Evolutionary conservation across 768 basidiomycete genomes (phyloP).

Genomic region (Auriscalpium microsporum): DNA sequence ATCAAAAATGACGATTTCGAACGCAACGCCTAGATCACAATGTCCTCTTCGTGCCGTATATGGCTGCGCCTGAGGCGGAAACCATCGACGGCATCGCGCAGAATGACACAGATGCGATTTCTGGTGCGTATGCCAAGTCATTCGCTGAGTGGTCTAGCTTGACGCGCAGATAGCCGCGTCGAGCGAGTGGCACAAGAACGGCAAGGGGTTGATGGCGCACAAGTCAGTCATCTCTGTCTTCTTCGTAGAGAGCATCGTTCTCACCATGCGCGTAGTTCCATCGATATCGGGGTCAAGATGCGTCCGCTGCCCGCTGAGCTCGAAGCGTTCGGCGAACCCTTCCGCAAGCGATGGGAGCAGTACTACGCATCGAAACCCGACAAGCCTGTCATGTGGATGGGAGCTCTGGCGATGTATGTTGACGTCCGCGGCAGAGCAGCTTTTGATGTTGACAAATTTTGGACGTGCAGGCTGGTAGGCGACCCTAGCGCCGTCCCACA

Average conservation of each 20-base stretch:
- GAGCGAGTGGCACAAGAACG: slow-evolving; percentile 28
- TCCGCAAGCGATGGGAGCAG: slow-evolving; percentile 38
- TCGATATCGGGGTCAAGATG: slow-evolving; percentile 49
- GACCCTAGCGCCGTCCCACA: slow-evolving; percentile 6
- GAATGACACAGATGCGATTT: slow-evolving; percentile 8
- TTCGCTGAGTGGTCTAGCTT: not conserved
- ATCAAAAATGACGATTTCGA: not conserved
- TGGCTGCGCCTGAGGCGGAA: slow-evolving; percentile 7
- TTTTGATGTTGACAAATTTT: not conserved
- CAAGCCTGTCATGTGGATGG: slow-evolving; percentile 44
- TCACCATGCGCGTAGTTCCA: not conserved
- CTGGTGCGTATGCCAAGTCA: not conserved
- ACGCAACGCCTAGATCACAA: slow-evolving; percentile 5
- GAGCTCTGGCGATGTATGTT: slow-evolving; percentile 34
- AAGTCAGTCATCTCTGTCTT: slow-evolving; percentile 25
- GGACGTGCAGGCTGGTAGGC: slow-evolving; percentile 8
- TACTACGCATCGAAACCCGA: slow-evolving; percentile 45
- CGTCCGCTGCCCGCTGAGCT: slow-evolving; percentile 44
- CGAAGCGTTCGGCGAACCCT: slow-evolving; percentile 38
- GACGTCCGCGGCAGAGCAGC: not conserved
- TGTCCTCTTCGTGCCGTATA: slow-evolving; percentile 8
- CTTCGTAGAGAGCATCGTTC: no score
- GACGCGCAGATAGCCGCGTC: slow-evolving; percentile 21
- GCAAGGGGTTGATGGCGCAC: slow-evolving; percentile 42
- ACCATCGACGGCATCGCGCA: slow-evolving; percentile 14